Percentiles rank a stretch among this genome's conserved stretches.
Conservation (phyloP, 2,329 filamentous ascomycete genomes). For the Rhytidhysteron rufulum region DNA sequence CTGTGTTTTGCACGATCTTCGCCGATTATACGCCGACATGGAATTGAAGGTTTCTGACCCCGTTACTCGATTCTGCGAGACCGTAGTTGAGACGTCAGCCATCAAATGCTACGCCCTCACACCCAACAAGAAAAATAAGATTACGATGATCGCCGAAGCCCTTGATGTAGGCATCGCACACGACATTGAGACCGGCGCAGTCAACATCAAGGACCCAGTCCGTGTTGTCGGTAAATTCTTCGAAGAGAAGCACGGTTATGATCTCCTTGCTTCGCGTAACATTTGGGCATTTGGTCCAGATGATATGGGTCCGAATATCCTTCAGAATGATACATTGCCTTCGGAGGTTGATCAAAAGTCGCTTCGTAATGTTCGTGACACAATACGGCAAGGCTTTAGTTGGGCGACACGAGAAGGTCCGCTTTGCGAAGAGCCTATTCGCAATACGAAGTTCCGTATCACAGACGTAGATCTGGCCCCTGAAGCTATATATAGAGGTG, state of each 20-base stretch:
- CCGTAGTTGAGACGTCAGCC: conserved; percentile 92
- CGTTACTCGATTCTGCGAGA: conserved; percentile 96
- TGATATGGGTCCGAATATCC: conserved; percentile 88
- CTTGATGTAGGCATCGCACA: conserved; percentile 90
- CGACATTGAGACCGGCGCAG: conserved; percentile 86
- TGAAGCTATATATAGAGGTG: conserved; percentile 91
- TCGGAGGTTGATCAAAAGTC: conserved; percentile 93
- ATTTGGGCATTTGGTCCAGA: conserved; percentile 99
- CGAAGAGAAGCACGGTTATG: conserved; percentile 95
- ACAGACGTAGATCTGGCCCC: conserved; percentile 83
- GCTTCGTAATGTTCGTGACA: conserved; percentile 81
- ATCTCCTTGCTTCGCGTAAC: conserved; percentile 86
- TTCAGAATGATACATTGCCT: conserved; percentile 94
- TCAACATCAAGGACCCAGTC: conserved; percentile 89
- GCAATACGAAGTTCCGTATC: conserved; percentile 95
- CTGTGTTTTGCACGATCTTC: conserved; percentile 91
- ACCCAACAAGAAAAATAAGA: conserved; percentile 98
- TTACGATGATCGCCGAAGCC: conserved; percentile 97
- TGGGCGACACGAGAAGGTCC: conserved; percentile 96
- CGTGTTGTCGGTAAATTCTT: conserved; percentile 95
- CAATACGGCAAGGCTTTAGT: conserved; percentile 90
- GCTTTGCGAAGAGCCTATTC: conserved; percentile 96
- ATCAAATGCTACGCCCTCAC: conserved; percentile 98
- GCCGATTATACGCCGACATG: conserved; percentile 95
- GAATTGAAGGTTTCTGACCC: conserved; percentile 98